Evolutionary conservation across 352 stramenopile species (phyloP).

Genomic region (Phytophthora agathidicida): DNA sequence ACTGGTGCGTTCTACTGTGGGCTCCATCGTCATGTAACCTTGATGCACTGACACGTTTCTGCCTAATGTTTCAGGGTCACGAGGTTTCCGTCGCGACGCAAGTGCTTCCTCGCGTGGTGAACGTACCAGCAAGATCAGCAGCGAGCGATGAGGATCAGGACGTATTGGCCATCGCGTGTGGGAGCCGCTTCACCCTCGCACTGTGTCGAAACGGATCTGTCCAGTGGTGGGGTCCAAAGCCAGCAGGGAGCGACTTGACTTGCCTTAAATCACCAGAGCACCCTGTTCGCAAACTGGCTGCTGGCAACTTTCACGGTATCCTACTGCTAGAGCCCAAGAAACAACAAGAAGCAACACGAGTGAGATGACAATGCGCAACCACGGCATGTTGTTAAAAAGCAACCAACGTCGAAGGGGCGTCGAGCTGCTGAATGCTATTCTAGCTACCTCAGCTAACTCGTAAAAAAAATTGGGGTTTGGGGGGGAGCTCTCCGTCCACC

Average conservation of each 20-base stretch:
- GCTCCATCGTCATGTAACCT: not conserved
- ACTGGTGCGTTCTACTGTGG: constrained; percentile 54
- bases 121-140: constrained; percentile 23
- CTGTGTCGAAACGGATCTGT: constrained; percentile 49
- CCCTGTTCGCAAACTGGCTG: constrained; percentile 22
- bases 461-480: constrained; percentile 17
- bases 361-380: constrained; percentile 18
- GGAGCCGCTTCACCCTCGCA: constrained; percentile 54
- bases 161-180: constrained; percentile 50
- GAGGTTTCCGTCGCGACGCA: constrained; percentile 30
- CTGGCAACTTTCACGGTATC: constrained; percentile 36
- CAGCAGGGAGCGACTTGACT: not conserved
- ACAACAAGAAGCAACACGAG: not conserved
- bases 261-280: constrained; percentile 4
- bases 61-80: constrained; percentile 12
- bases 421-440: constrained; percentile 17
- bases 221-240: constrained; percentile 56
- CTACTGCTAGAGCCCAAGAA: constrained; percentile 23
- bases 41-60: constrained; percentile 9
- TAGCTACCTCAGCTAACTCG: constrained; percentile 20
- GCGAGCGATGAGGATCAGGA: constrained; percentile 30
- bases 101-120: constrained; percentile 56
- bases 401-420: constrained; percentile 31
- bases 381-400: constrained; percentile 39
- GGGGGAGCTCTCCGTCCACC: not conserved